A percentile compares a stretch with the other conserved stretches of the same genome.
phyloP scores from a whole-genome alignment of 2,329 filamentous ascomycete genomes.

The Claviceps arundinis region DNA sequence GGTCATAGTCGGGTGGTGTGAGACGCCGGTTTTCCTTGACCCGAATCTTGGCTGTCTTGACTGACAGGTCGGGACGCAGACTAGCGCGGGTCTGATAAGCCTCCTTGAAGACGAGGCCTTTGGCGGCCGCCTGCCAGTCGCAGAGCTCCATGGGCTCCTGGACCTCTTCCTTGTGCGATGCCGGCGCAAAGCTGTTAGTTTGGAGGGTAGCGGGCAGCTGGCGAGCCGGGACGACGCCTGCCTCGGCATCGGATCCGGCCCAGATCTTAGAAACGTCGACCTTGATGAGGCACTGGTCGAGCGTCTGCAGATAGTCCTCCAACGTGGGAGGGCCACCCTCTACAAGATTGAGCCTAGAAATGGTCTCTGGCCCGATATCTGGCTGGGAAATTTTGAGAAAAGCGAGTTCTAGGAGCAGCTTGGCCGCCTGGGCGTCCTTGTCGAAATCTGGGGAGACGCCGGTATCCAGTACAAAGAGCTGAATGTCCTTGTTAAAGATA shows the following conservation, averaged over 20 bases:
- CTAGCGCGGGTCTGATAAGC: slow-evolving; percentile 62
- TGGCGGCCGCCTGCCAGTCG: slow-evolving; percentile 74
- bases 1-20: slow-evolving; percentile 78
- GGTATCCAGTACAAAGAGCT: slow-evolving; percentile 65
- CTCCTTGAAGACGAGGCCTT: slow-evolving; percentile 87
- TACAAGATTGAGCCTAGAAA: slow-evolving; percentile 51
- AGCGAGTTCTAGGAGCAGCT: slow-evolving; percentile 62
- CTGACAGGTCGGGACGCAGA: slow-evolving; percentile 73
- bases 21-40: slow-evolving; percentile 94
- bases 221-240: slow-evolving; percentile 35
- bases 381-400: slow-evolving; percentile 70
- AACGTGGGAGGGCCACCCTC: slow-evolving; percentile 38
- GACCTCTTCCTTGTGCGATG: slow-evolving; percentile 67
- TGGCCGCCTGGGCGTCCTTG: slow-evolving; percentile 47
- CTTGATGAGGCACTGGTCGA: slow-evolving; percentile 57
- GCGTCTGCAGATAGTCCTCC: slow-evolving; percentile 48
- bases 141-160: slow-evolving; percentile 54
- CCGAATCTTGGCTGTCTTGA: slow-evolving; percentile 75
- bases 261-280: slow-evolving; percentile 70
- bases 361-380: slow-evolving; percentile 44
- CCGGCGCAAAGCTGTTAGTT: slow-evolving; percentile 69
- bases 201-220: slow-evolving; percentile 51
- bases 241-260: slow-evolving; percentile 45
- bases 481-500: slow-evolving; percentile 54
- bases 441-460: slow-evolving; percentile 54